These are phyloP conservation scores for Skeletonema costatum DNA, from an alignment of 108 stramenopile genomes.

Conservation along the genomic window DNA sequence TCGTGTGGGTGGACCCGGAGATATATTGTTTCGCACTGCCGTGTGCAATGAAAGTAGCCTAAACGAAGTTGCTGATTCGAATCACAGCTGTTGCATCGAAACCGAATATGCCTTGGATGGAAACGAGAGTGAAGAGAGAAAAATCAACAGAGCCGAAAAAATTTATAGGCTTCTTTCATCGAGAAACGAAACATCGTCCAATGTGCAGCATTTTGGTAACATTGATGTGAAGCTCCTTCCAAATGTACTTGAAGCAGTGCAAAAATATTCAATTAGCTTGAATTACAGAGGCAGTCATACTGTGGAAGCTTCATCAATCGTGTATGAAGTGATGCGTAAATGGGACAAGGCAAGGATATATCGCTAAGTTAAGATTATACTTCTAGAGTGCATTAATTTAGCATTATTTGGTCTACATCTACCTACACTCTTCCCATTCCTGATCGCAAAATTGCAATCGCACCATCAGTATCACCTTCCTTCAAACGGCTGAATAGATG, in stretches of 20 bases:
- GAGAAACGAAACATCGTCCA: not conserved
- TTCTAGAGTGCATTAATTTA: too few relatives aligned
- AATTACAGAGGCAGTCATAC: not conserved
- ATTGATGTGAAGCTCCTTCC: not conserved
- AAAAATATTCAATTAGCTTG: not conserved
- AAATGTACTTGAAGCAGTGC: not conserved
- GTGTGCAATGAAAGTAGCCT: too few relatives aligned
- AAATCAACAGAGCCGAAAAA: not conserved
- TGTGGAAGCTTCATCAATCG: not conserved
- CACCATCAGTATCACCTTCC: constrained; percentile 22
- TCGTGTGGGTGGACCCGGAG: too few relatives aligned
- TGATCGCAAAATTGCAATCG: constrained; percentile 1
- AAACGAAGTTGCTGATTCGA: too few relatives aligned
- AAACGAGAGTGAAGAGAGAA: too few relatives aligned
- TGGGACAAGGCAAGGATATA: too few relatives aligned
- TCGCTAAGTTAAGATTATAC: too few relatives aligned
- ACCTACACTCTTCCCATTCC: too few relatives aligned
- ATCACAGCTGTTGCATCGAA: too few relatives aligned
- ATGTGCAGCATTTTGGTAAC: not conserved
- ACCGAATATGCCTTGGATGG: too few relatives aligned
- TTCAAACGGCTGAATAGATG: constrained; percentile 14
- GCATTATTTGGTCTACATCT: too few relatives aligned
- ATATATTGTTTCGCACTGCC: too few relatives aligned
- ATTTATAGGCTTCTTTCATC: not conserved
- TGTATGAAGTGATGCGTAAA: not conserved